phyloP scores from a whole-genome alignment of 2,329 filamentous ascomycete species.

The Xylaria sp. region DNA sequence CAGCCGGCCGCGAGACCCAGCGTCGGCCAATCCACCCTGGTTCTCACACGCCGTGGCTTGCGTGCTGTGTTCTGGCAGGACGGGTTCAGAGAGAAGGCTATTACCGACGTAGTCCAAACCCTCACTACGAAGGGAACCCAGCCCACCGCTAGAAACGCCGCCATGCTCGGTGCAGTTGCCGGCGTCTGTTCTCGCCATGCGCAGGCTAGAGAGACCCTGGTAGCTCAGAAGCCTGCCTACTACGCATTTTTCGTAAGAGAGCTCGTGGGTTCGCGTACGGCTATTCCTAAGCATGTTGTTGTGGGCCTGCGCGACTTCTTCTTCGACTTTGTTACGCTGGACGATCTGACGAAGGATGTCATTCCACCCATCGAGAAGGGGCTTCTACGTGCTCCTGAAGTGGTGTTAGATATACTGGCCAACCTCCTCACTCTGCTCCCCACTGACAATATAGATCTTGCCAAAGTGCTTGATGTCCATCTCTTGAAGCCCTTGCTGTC shows the following conservation, averaged over 20 bases:
- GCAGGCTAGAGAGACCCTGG: slow-evolving; percentile 70
- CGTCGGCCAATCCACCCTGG: slow-evolving; percentile 77
- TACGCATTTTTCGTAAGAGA: slow-evolving; percentile 88
- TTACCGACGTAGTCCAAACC: slow-evolving; percentile 71
- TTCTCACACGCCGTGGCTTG: slow-evolving; percentile 82
- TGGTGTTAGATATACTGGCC: slow-evolving; percentile 82
- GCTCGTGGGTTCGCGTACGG: slow-evolving; percentile 80
- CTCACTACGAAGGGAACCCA: slow-evolving; percentile 76
- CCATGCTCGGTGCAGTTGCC: slow-evolving; percentile 85
- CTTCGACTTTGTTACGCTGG: slow-evolving; percentile 73
- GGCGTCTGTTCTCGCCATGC: slow-evolving; percentile 83
- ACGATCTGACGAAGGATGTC: slow-evolving; percentile 80
- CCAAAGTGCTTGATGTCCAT: slow-evolving; percentile 74
- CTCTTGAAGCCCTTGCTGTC: slow-evolving; percentile 89
- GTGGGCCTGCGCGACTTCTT: slow-evolving; percentile 86
- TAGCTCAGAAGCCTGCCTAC: slow-evolving; percentile 75
- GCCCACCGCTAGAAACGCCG: slow-evolving; percentile 75
- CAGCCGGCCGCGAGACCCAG: slow-evolving; percentile 71
- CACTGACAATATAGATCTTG: slow-evolving; percentile 75
- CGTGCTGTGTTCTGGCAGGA: slow-evolving; percentile 75
- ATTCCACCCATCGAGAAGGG: slow-evolving; percentile 89
- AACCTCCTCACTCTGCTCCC: slow-evolving; percentile 79
- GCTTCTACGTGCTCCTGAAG: slow-evolving; percentile 87
- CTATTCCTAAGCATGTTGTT: slow-evolving; percentile 77
- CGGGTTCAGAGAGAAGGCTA: slow-evolving; percentile 67